A percentile compares a stretch with the other conserved stretches of the same genome.
phyloP scores from a whole-genome alignment of 1,139 yeast species.

The Suhomyces yuchorum region DNA sequence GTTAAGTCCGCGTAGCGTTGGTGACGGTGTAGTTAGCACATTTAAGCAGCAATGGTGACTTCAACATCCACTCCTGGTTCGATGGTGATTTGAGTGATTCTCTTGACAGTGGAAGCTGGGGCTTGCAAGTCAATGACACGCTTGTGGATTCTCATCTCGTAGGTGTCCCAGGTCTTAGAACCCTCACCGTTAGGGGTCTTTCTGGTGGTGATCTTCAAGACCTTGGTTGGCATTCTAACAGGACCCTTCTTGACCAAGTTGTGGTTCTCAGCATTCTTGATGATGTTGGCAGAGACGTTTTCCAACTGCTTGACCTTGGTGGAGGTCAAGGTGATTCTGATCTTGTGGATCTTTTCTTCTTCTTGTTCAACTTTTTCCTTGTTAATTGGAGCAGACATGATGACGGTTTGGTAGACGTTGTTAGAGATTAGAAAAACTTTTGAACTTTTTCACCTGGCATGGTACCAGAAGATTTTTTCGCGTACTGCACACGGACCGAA shows the following conservation, averaged over 20 bases:
- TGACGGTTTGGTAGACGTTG: constrained; percentile 50
- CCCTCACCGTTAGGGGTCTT: constrained; percentile 99
- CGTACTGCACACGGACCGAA: constrained; percentile 8
- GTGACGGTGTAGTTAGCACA: constrained; percentile 11
- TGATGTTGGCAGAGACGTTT: constrained; percentile 85
- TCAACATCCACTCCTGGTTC: constrained; percentile 52
- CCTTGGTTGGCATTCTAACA: constrained; percentile 99
- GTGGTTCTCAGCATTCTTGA: constrained; percentile 82
- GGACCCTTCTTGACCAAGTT: constrained; percentile 95
- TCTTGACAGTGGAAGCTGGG: constrained; percentile 91
- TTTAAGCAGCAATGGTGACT: constrained; percentile 36
- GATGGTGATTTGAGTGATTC: constrained; percentile 90
- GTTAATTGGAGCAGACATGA: constrained; percentile 76
- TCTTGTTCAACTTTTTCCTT: constrained; percentile 81
- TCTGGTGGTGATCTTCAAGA: constrained; percentile 98
- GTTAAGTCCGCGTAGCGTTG: constrained; percentile 5
- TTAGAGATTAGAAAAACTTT: constrained; percentile 22
- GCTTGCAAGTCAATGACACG: constrained; percentile 98
- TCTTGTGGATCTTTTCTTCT: constrained; percentile 84
- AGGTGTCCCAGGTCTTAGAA: constrained; percentile 99
- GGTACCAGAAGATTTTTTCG: constrained; percentile 6
- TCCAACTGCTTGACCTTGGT: constrained; percentile 99
- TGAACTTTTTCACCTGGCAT: constrained; percentile 18
- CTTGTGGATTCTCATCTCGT: constrained; percentile 99
- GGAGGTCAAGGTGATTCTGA: constrained; percentile 98